Percentiles rank a stretch among this genome's conserved stretches.
These are phyloP conservation scores for Myochromella boudieri DNA, from an alignment of 768 basidiomycete species.

Conservation along the genomic window DNA sequence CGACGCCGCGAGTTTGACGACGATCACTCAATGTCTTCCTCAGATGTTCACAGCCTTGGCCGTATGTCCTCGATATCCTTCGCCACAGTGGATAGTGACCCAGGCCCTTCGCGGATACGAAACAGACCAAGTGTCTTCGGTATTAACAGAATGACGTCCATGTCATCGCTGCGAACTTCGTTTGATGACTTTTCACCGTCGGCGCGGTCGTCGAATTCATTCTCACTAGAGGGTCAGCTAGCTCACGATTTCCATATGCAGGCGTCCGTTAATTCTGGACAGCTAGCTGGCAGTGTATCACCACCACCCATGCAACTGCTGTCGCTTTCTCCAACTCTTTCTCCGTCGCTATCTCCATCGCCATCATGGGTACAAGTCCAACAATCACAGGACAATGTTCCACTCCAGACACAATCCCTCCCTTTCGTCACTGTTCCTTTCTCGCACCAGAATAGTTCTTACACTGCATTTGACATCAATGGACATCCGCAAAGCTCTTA, in stretches of 20 bases:
- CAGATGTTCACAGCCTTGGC: slow-evolving; percentile 75
- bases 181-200: slow-evolving; percentile 74
- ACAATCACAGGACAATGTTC: slow-evolving; percentile 34
- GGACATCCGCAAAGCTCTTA: slow-evolving; percentile 52
- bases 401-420: slow-evolving; percentile 37
- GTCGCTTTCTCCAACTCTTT: slow-evolving; percentile 66
- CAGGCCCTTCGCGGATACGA: slow-evolving; percentile 70
- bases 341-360: slow-evolving; percentile 51
- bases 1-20: slow-evolving; percentile 85
- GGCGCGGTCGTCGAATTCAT: slow-evolving; percentile 77
- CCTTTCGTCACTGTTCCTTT: slow-evolving; percentile 36
- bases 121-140: slow-evolving; percentile 61
- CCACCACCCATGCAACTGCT: slow-evolving; percentile 77
- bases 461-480: slow-evolving; percentile 53
- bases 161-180: slow-evolving; percentile 72
- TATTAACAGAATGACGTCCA: slow-evolving; percentile 74
- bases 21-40: slow-evolving; percentile 89
- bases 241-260: slow-evolving; percentile 73
- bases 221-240: slow-evolving; percentile 74
- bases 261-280: slow-evolving; percentile 62
- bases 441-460: slow-evolving; percentile 36
- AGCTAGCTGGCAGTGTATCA: slow-evolving; percentile 63
- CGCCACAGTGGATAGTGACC: slow-evolving; percentile 84
- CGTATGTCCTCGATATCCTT: slow-evolving; percentile 80
- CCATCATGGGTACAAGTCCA: slow-evolving; percentile 56